These are phyloP conservation scores for Tolypocladium paradoxum DNA, from an alignment of 2,329 filamentous ascomycete species.

Conservation along the genomic window DNA sequence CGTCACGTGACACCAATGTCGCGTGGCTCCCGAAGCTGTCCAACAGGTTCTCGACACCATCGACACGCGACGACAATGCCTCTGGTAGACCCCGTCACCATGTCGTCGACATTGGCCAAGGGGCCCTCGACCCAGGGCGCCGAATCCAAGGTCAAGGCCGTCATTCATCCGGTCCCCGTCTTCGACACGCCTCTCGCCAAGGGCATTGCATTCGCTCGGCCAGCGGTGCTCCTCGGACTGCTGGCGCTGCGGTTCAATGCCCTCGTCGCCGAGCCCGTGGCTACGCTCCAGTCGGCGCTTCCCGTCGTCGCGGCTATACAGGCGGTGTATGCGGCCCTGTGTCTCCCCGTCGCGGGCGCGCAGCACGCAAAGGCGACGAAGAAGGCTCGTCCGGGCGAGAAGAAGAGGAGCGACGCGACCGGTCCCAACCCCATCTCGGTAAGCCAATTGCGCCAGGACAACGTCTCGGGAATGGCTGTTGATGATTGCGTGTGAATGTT, in stretches of 20 bases:
- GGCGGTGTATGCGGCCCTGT: slow-evolving; percentile 47
- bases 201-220: slow-evolving; percentile 55
- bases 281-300: slow-evolving; percentile 49
- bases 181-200: slow-evolving; percentile 26
- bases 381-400: slow-evolving; percentile 42
- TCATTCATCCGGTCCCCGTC: slow-evolving; percentile 26
- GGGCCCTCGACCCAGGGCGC: slow-evolving; percentile 15
- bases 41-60: neutral
- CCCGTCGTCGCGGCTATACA: slow-evolving; percentile 56
- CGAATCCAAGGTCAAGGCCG: slow-evolving; percentile 16
- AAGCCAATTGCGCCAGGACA: slow-evolving; percentile 11
- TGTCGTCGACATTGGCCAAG: slow-evolving; percentile 25
- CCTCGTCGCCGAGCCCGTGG: slow-evolving; percentile 60
- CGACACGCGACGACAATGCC: slow-evolving; percentile 9
- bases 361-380: slow-evolving; percentile 26
- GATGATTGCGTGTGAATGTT: neutral
- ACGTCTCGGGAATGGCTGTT: neutral
- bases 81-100: slow-evolving; percentile 24
- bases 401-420: slow-evolving; percentile 38
- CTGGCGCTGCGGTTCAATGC: slow-evolving; percentile 53
- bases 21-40: neutral
- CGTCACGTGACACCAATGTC: neutral
- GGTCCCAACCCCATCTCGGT: slow-evolving; percentile 36
- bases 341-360: slow-evolving; percentile 50
- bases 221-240: slow-evolving; percentile 52